Conservation (phyloP, 108 stramenopile species). For the Cyclostephanos invisitatus region DNA sequence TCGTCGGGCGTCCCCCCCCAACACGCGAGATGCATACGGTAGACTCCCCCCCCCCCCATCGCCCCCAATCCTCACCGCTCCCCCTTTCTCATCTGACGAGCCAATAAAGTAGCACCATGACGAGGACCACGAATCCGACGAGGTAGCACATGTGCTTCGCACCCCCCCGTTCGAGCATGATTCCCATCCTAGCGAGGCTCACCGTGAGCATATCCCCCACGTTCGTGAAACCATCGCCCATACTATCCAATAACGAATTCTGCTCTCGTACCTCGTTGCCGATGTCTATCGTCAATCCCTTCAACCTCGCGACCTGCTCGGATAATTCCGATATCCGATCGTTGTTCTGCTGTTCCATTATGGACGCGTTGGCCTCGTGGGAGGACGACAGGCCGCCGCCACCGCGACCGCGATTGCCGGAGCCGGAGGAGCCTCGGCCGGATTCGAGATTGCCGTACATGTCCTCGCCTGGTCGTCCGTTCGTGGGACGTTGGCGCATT, state of each 20-base stretch:
- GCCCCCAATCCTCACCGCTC: no score
- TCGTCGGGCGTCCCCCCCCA: no score
- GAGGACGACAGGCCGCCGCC: conserved; percentile 44
- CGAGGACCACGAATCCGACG: conserved; percentile 82
- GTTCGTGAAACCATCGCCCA: conserved; percentile 81
- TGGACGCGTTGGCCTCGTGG: conserved; percentile 75
- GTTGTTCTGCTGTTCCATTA: conserved; percentile 88
- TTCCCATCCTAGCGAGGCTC: conserved; percentile 75
- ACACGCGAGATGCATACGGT: no score
- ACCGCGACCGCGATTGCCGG: conserved; percentile 10
- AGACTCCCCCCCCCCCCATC: no score
- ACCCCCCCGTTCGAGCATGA: conserved; percentile 82
- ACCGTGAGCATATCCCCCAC: conserved; percentile 73
- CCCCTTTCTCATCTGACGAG: conserved; percentile 36
- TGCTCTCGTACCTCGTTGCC: conserved; percentile 89
- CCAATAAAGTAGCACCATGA: conserved; percentile 87
- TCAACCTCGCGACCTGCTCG: conserved; percentile 83
- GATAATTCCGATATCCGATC: conserved; percentile 81
- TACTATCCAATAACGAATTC: conserved; percentile 82
- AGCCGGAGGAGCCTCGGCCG: conserved; percentile 45
- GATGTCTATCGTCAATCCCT: conserved; percentile 89
- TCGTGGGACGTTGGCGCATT: conserved; percentile 51
- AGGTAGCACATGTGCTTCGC: conserved; percentile 90
- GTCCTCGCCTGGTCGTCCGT: conserved; percentile 45
- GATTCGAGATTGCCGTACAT: conserved; percentile 73